Evolutionary conservation across 768 basidiomycete species (phyloP).

Genomic region (Mycena vulgaris): DNA sequence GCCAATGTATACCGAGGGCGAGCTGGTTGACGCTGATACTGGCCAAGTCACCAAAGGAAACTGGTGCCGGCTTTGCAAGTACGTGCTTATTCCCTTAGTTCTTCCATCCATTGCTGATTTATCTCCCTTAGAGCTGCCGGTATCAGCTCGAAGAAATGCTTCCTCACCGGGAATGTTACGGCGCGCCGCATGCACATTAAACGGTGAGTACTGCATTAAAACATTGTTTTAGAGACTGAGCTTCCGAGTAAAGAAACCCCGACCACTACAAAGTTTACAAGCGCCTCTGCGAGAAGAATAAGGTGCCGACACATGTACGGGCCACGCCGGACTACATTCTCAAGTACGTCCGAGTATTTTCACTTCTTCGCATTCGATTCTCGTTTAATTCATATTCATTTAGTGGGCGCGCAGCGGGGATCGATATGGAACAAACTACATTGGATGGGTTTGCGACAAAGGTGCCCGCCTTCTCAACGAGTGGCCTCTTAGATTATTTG

Average conservation of each 20-base stretch:
- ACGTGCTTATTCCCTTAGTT: slow-evolving; percentile 17
- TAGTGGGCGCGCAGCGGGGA: neutral
- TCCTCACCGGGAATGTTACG: neutral
- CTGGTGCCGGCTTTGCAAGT: slow-evolving; percentile 40
- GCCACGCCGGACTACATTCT: slow-evolving; percentile 18
- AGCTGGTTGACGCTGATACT: slow-evolving; percentile 24
- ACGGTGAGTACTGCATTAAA: neutral
- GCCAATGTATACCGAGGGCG: neutral
- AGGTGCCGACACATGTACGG: slow-evolving; percentile 12
- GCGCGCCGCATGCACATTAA: neutral
- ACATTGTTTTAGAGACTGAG: neutral
- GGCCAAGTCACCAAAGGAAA: slow-evolving; percentile 28
- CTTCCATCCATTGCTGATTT: neutral
- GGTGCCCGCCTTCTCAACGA: slow-evolving; percentile 33
- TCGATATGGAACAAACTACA: slow-evolving; percentile 9
- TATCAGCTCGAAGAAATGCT: neutral
- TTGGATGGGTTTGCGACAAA: slow-evolving; percentile 37
- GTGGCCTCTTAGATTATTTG: slow-evolving; percentile 42
- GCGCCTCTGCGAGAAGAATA: slow-evolving; percentile 26
- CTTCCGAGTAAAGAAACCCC: neutral
- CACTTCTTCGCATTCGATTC: neutral
- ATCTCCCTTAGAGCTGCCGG: neutral
- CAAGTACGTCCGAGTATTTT: neutral
- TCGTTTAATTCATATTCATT: neutral
- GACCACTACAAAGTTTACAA: slow-evolving; percentile 33